phyloP scores from a whole-genome alignment of 371 early-diverging fungal genomes.

The Rozella allomycis region DNA sequence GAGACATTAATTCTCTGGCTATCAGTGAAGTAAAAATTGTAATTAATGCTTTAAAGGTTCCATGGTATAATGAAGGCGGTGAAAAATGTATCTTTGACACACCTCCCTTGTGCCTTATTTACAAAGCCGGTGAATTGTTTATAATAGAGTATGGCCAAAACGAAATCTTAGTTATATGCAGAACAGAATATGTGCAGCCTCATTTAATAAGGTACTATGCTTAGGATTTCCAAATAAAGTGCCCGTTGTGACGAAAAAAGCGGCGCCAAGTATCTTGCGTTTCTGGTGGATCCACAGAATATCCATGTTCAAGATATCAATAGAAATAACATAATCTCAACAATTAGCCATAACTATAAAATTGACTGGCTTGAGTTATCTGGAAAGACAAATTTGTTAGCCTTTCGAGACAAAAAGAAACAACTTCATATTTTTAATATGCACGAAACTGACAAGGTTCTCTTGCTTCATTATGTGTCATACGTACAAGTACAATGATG shows the following conservation, averaged over 20 bases:
- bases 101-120: constrained; percentile 27
- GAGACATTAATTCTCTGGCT: constrained; percentile 25
- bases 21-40: constrained; percentile 14
- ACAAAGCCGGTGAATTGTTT: constrained; percentile 30
- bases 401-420: constrained; percentile 22
- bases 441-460: constrained; percentile 10
- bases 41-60: constrained; percentile 8
- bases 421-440: constrained; percentile 29
- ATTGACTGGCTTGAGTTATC: constrained; percentile 35
- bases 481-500: constrained; percentile 31
- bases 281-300: constrained; percentile 26
- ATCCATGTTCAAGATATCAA: constrained; percentile 21
- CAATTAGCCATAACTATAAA: constrained; percentile 21
- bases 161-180: constrained; percentile 24
- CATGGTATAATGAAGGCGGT: constrained; percentile 21
- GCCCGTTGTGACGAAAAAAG: constrained; percentile 11
- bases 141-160: constrained; percentile 33
- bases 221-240: constrained; percentile 21
- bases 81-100: constrained; percentile 31
- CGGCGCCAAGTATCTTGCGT: constrained; percentile 24
- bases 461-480: constrained; percentile 20
- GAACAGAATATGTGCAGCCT: constrained; percentile 32
- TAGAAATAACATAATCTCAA: constrained; percentile 10
- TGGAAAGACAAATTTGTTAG: constrained; percentile 25
- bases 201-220: constrained; percentile 25